Base-by-base conservation (phyloP, 139 green algal genomes). In the Tetradesmus lagerheimii region DNA sequence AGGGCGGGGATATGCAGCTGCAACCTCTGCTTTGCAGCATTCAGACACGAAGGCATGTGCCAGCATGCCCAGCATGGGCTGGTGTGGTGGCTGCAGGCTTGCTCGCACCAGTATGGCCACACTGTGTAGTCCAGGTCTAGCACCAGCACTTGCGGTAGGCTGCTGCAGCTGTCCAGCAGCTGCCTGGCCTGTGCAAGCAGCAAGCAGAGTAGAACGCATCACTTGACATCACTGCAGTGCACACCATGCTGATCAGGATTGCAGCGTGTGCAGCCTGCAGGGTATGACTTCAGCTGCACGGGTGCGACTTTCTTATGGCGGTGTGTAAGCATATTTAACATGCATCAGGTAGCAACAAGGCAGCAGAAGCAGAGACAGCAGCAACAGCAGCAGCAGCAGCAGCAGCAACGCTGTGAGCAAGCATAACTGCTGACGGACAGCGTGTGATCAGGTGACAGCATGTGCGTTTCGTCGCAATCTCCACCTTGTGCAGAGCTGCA, bases 111-210 rank as follows among this genome's bases (percentile, higher is more conserved):
- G 35, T 38, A 87, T 0, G 53, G 53, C 82, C 82, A 87, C 2
- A 87, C 27, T 34, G 82, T 87, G 82, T 87, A 92, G 62, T 92
- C 84, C n/a, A 92, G 45, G 71, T 92, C 89, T 18, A 92, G 67
- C 6, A 92, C 89, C 12, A 92, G 74, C 43, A 90, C 35, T 31
- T 85, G 38, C 18, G 89, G 89, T 41, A 34, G 66, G 3, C 18
- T 62, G 47, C 39, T 34, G 11, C 75, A 64, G 45, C 80, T 86
- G n/a, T 38, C 9, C 25, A 86, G 43, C 43, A 86, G 45, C 35
- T 74, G 15, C n/a, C 31, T 74, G 27, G 80, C 80, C 80, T 86
- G 31, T 53, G 37, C 4, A 41, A 45, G 75, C 34, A 45, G 66
- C 25, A 77, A 11, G 27, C 27, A 77, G 9, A 35, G 14, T n/a